These are phyloP conservation scores for Phytophthora palmivora DNA, from an alignment of 352 stramenopile genomes.

Conservation along the genomic window DNA sequence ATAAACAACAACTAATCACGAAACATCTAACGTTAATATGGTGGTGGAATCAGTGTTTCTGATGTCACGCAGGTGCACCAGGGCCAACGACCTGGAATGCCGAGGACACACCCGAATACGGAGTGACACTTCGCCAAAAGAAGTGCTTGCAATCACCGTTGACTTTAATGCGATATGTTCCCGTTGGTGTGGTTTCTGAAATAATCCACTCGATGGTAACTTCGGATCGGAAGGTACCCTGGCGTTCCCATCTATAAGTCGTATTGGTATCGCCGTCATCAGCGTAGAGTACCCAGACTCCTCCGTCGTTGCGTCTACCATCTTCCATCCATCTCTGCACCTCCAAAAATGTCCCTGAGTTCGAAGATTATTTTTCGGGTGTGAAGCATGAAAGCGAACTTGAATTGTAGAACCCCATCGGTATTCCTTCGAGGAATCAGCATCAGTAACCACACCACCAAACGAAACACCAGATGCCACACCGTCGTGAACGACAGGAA, in stretches of 20 bases:
- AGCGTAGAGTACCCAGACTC: conserved; percentile 75
- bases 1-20: conserved; percentile 1
- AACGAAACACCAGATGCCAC: conserved; percentile 54
- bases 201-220: conserved; percentile 81
- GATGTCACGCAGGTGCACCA: conserved; percentile 18
- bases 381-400: conserved; percentile 73
- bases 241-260: conserved; percentile 77
- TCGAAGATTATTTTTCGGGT: conserved; percentile 85
- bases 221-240: conserved; percentile 71
- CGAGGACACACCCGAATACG: conserved; percentile 70
- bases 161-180: conserved; percentile 80
- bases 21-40: background rate
- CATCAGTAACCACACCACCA: conserved; percentile 56
- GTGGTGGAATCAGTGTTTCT: background rate
- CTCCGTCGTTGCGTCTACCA: conserved; percentile 35
- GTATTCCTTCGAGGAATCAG: conserved; percentile 53
- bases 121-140: conserved; percentile 49
- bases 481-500: conserved; percentile 77
- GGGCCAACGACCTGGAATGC: conserved; percentile 50
- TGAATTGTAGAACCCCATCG: conserved; percentile 55
- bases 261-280: conserved; percentile 81
- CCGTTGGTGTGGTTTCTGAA: conserved; percentile 45
- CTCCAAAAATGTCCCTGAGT: conserved; percentile 84
- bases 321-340: conserved; percentile 75
- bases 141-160: conserved; percentile 84